Conservation (phyloP, 73 alveolate species). For the Tetrahymena thermophila region DNA sequence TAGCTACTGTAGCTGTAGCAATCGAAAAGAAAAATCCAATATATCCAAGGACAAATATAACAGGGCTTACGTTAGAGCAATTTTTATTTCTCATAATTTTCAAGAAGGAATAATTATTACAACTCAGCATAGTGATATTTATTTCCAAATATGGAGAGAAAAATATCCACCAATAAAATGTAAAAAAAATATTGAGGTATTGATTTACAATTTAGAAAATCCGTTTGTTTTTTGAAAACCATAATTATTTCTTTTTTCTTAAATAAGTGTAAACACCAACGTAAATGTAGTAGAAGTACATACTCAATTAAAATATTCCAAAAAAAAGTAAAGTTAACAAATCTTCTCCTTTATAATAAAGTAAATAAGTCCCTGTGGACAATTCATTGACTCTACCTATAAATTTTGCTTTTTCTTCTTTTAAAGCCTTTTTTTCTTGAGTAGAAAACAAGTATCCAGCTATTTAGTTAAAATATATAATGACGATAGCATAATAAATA, state of each 20-base stretch:
- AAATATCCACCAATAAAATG: background rate
- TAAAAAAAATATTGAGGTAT: background rate
- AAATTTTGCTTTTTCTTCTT: background rate
- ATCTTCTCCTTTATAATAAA: background rate
- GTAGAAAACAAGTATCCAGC: background rate
- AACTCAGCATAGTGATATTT: background rate
- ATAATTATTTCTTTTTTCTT: background rate
- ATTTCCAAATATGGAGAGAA: background rate
- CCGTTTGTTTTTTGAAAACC: background rate
- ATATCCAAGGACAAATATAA: background rate
- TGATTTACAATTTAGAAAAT: background rate
- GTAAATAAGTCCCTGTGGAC: background rate
- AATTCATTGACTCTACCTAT: background rate
- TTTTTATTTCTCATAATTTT: background rate
- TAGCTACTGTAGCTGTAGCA: background rate
- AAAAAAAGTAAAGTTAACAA: background rate
- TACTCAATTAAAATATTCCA: background rate
- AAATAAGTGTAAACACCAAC: background rate
- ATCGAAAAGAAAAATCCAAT: background rate
- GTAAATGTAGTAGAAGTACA: background rate
- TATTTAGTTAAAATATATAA: background rate
- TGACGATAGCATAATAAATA: background rate
- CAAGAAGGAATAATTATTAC: background rate
- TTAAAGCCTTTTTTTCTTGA: background rate
- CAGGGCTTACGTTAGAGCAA: background rate